Percentiles rank a stretch among this genome's conserved stretches.
Evolutionary conservation across 1,284 basidiomycete species (phyloP).

Genomic region (Sanguinoderma infundibulare): DNA sequence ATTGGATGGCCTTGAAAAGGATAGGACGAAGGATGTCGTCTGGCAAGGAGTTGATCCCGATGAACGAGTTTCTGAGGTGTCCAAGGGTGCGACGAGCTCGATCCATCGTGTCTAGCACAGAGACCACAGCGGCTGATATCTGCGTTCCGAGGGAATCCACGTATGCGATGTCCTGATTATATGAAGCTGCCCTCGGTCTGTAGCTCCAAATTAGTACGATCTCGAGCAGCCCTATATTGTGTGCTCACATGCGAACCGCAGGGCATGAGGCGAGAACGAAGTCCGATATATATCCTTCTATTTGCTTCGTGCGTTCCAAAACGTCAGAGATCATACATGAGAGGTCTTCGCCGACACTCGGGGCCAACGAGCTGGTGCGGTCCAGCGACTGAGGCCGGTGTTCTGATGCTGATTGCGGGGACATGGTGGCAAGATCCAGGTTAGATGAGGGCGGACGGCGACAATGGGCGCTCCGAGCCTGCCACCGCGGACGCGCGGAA

Average conservation of each 20-base stretch:
- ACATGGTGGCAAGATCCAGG: neutral
- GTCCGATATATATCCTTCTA: neutral
- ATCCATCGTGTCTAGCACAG: neutral
- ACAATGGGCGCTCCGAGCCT: neutral
- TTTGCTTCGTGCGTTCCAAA: neutral
- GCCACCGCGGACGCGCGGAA: neutral
- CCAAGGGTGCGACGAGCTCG: neutral
- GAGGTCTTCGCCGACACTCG: neutral
- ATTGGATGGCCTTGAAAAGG: neutral
- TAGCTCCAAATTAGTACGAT: no score
- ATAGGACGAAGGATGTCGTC: neutral
- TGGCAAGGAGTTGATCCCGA: neutral
- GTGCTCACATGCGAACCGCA: neutral
- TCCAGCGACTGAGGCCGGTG: no score
- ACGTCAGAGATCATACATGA: neutral
- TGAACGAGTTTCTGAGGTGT: neutral
- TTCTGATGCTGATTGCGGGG: neutral
- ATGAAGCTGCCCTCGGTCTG: neutral
- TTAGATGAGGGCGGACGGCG: neutral
- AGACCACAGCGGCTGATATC: neutral
- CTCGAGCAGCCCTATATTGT: no score
- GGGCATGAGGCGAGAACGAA: neutral
- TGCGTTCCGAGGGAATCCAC: neutral
- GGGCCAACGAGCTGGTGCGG: no score
- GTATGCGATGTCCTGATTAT: neutral